Evolutionary conservation across 2,329 filamentous ascomycete genomes (phyloP), one percentile per base, ranked within the genome.

Genomic region (Beauveria asiatica): DNA sequence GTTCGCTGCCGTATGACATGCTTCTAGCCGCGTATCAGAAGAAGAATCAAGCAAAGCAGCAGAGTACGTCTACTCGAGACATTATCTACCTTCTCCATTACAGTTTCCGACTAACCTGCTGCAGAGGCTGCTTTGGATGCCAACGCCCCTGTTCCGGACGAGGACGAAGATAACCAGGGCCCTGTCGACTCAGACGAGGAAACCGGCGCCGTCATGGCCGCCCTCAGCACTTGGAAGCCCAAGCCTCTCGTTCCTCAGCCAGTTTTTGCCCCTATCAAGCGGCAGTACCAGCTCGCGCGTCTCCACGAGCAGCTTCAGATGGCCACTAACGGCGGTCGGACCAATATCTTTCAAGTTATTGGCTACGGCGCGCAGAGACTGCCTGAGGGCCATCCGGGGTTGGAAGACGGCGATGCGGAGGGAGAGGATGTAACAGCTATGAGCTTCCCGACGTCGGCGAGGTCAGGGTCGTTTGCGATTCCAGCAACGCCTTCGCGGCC

Each of bases 21-120:
- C 78, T 97, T 44, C 80, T 97, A 42, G 86, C 89, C 16, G 87
- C 88, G 8, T 94, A 94, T 69, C 90, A 94, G 73, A 97, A 97
- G 81, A 97, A 97, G 80, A 99, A 99, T 68, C 94, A 97, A 73
- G 94, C 94, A 23, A 96, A 96, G 70, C 90, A 96, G 76, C 94
- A 97, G 74, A 96, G 90, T 92, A 80, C 76, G 87, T 82, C 25
- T 11, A 3, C 19, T 23, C n/a, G 30, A 37, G 13, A 27, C 51
- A 39, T 42, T 16, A 25, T 6, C 25, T 10, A 21, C 30, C 27
- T 2, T 33, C 19, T 13, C 45, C n/a, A 23, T 30, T 16, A 5
- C 11, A 19, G 33, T 10, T 5, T 21, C 11, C 42, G 48, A 9
- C 52, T 53, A 39, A 55, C 66, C 66, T 44, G 67, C 61, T 71